Evolutionary conservation across 2,329 filamentous ascomycete genomes (phyloP).

Genomic region (Byssoonygena ceratinophila): DNA sequence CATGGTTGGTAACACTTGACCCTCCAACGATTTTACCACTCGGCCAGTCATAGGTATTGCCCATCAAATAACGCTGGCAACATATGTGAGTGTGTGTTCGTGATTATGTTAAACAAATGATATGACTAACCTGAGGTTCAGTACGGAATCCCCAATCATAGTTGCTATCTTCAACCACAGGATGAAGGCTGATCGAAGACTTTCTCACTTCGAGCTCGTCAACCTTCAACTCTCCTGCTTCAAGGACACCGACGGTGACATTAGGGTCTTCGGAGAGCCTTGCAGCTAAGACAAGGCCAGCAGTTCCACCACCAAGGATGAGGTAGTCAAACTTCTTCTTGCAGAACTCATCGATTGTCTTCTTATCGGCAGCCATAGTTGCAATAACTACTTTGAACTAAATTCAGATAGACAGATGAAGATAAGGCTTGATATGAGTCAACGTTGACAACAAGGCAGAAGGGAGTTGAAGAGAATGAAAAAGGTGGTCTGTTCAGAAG

Average conservation of each 20-base stretch:
- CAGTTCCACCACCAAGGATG: conserved; percentile 23
- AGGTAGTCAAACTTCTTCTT: conserved; percentile 15
- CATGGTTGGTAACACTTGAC: conserved; percentile 26
- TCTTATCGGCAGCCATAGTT: background rate
- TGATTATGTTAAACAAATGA: background rate
- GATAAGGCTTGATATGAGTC: background rate
- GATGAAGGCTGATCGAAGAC: background rate
- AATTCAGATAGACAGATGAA: background rate
- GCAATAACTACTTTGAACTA: background rate
- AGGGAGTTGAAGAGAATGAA: background rate
- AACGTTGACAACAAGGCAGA: background rate
- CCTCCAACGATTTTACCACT: conserved; percentile 27
- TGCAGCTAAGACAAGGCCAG: conserved; percentile 24
- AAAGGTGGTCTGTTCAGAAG: background rate
- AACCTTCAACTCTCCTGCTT: conserved; percentile 29
- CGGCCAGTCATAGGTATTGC: conserved; percentile 9
- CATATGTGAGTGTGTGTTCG: background rate
- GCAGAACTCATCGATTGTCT: conserved; percentile 3
- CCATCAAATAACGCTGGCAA: background rate
- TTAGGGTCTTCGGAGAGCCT: conserved; percentile 34
- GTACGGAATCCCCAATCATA: conserved; percentile 28
- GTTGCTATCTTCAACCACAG: background rate
- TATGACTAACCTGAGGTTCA: conserved; percentile 14
- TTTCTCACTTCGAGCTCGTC: background rate
- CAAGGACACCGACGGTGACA: conserved; percentile 37